Evolutionary conservation across 495 filamentous ascomycete genomes (phyloP).

Genomic region (Hapsidospora chrysogenum): DNA sequence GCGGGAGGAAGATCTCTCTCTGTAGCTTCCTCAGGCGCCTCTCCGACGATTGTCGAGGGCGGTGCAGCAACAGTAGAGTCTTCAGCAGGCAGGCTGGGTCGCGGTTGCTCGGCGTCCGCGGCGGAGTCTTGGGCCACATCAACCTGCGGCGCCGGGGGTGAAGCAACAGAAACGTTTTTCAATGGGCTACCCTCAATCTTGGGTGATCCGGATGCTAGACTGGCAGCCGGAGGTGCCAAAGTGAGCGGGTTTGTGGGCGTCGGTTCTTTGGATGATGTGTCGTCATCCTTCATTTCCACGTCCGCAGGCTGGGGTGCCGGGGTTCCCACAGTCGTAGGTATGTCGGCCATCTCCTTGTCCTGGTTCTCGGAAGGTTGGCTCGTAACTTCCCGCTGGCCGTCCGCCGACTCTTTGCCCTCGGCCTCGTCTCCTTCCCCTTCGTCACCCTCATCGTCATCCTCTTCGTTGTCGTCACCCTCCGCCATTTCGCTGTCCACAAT

Average conservation of each 20-base stretch:
- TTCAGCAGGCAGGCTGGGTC: neutral
- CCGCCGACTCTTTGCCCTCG: slow-evolving; percentile 15
- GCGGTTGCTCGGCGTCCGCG: neutral
- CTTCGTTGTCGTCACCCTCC: slow-evolving; percentile 38
- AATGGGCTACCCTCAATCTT: slow-evolving; percentile 28
- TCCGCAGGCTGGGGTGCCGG: slow-evolving; percentile 6
- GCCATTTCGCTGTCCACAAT: slow-evolving; percentile 25
- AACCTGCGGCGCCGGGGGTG: slow-evolving; percentile 14
- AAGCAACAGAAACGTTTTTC: slow-evolving; percentile 24
- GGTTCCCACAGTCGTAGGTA: slow-evolving; percentile 6
- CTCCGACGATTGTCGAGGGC: slow-evolving; percentile 3
- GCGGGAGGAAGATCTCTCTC: neutral
- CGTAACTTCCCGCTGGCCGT: slow-evolving; percentile 10
- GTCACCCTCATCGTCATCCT: slow-evolving; percentile 38
- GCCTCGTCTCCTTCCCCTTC: slow-evolving; percentile 24
- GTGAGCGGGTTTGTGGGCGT: slow-evolving; percentile 2
- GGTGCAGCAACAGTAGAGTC: slow-evolving; percentile 1
- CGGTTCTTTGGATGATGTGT: slow-evolving; percentile 7
- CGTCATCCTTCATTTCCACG: slow-evolving; percentile 13
- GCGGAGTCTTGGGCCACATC: slow-evolving; percentile 3
- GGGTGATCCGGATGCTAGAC: slow-evolving; percentile 7
- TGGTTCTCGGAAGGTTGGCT: slow-evolving; percentile 4
- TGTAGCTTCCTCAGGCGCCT: neutral
- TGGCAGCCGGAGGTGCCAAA: slow-evolving; percentile 5
- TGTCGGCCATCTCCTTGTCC: slow-evolving; percentile 12